Evolutionary conservation across 768 basidiomycete species (phyloP), one percentile per base, ranked within the genome.

Genomic region (Trametes cinnabarina): DNA sequence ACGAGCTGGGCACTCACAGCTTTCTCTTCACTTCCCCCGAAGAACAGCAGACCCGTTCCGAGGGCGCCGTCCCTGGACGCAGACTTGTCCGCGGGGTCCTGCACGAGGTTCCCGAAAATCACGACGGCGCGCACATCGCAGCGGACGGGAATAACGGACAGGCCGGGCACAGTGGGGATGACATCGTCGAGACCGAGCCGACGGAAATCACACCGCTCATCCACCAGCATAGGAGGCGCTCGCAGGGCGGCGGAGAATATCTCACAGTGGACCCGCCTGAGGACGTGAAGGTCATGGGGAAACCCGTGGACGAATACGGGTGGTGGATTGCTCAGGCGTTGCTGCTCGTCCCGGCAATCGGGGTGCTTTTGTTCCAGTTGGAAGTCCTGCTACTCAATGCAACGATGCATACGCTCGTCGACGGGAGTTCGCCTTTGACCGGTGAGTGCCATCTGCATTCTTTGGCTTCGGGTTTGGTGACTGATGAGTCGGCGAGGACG

Each of bases 311-410:
- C 12, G 69, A 71, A 56, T 63, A 71, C 23, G 73, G 76, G 11
- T 79, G 78, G 74, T 90, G 88, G 87, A 78, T 85, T 40, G 59
- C 79, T 39, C 85, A 89, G 66, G 65, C 86, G 39, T 47, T 87
- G 4, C 58, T 86, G 5, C 73, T 79, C 1, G 76, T 88, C 2
- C 81, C 83, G 4, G 47, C 82, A 1, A 82, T 84, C 0, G 74
- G 81, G 2, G 74, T 85, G 12, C 65, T 89, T 39, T 56, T 84
- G 11, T 74, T 74, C 47, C 82, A 90, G 63, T 72, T 85, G 26
- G 69, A 71, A 0, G 62, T 83, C 23, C 60, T 85, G 30, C 19
- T 83, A 15, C 43, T 88, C 4, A 73, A 70, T 22, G 75, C 81
- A 3, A 66, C 81, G 62, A 68, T 74, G 22, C 86, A 90, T 68